Evolutionary conservation across 2,329 filamentous ascomycete species (phyloP).

Genomic region (Pleurostoma richardsiae): DNA sequence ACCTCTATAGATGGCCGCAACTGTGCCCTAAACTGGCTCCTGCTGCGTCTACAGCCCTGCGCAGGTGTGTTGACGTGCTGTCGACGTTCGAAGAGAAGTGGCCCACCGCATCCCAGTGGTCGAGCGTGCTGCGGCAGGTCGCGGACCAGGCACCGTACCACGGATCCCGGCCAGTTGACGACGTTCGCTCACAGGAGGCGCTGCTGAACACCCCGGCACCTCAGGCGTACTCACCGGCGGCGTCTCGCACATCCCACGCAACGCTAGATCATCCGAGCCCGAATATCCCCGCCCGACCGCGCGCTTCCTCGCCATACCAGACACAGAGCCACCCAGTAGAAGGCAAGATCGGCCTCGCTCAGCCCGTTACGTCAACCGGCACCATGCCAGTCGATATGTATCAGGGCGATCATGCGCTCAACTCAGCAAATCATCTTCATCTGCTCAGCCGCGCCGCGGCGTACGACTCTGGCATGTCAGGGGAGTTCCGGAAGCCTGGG

Average conservation of each 20-base stretch:
- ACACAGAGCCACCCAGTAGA: neutral
- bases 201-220: neutral
- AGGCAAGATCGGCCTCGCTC: neutral
- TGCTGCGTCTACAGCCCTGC: neutral
- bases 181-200: neutral
- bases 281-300: neutral
- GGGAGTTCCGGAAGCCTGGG: too few relatives aligned
- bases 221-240: neutral
- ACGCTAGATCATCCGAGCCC: neutral
- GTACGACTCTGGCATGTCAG: neutral
- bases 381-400: neutral
- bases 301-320: neutral
- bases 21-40: slow-evolving; percentile 17
- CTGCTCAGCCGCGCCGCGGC: neutral
- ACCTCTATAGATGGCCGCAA: slow-evolving; percentile 21
- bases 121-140: neutral
- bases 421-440: neutral
- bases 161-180: neutral
- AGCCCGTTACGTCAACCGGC: neutral
- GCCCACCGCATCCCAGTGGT: neutral
- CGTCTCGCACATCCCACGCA: neutral
- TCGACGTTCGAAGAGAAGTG: neutral
- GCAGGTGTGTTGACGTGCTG: neutral
- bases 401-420: neutral
- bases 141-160: neutral